These are phyloP conservation scores for Talaromyces sp. DNA, from an alignment of 2,329 filamentous ascomycete genomes.

Conservation along the genomic window DNA sequence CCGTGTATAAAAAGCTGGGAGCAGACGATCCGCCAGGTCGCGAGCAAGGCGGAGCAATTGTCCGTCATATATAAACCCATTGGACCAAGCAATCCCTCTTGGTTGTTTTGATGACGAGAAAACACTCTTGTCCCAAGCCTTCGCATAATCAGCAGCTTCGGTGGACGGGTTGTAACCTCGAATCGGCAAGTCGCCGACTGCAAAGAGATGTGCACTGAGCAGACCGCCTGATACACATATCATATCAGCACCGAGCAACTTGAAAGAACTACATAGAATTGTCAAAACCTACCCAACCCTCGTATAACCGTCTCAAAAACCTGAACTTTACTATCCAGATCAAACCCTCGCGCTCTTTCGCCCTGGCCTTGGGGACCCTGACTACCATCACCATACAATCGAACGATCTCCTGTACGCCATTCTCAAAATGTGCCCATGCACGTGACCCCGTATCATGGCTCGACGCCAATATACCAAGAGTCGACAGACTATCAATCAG, in stretches of 20 bases:
- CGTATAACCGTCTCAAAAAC: constrained; percentile 97
- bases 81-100: constrained; percentile 61
- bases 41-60: constrained; percentile 84
- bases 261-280: neutral
- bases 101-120: constrained; percentile 19
- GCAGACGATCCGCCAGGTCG: constrained; percentile 74
- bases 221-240: constrained; percentile 60
- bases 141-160: constrained; percentile 35
- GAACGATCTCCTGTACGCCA: constrained; percentile 68
- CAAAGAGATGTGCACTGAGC: constrained; percentile 89
- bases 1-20: constrained; percentile 86
- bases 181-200: constrained; percentile 83
- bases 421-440: constrained; percentile 72
- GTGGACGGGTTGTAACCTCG: constrained; percentile 61
- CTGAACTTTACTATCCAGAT: constrained; percentile 96
- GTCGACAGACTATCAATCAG: constrained; percentile 93
- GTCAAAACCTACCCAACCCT: constrained; percentile 48
- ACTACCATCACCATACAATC: constrained; percentile 81
- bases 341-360: constrained; percentile 71
- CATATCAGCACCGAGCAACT: neutral
- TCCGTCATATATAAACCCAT: constrained; percentile 77
- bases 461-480: constrained; percentile 79
- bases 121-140: constrained; percentile 36
- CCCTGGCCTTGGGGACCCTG: constrained; percentile 64
- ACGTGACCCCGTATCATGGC: constrained; percentile 51